These are phyloP conservation scores for Pseudoneurospora amorphoporcata DNA, from an alignment of 495 filamentous ascomycete genomes.

Conservation along the genomic window DNA sequence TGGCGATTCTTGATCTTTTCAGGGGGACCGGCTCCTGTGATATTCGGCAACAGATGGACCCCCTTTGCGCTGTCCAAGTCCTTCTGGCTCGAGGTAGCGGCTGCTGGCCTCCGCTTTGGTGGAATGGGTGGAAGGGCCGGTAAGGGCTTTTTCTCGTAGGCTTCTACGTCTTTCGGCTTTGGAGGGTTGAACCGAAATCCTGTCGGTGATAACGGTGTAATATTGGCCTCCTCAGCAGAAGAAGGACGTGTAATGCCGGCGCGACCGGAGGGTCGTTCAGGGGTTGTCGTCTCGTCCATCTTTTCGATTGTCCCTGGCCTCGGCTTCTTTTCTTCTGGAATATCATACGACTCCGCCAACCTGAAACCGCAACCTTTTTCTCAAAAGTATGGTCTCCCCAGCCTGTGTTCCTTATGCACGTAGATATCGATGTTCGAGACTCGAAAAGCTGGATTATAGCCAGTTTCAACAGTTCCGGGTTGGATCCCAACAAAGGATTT, in stretches of 20 bases:
- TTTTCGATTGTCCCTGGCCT: background rate
- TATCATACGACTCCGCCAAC: background rate
- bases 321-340: background rate
- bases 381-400: background rate
- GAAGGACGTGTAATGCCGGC: background rate
- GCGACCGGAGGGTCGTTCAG: background rate
- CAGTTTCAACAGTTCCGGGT: background rate
- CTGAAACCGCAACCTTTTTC: background rate
- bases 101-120: slow-evolving; percentile 2
- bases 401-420: background rate
- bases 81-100: slow-evolving; percentile 14
- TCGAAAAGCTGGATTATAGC: background rate
- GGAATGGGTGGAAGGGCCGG: slow-evolving; percentile 16
- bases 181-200: slow-evolving; percentile 1
- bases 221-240: background rate
- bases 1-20: background rate
- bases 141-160: slow-evolving; percentile 15
- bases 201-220: background rate
- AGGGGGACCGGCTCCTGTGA: background rate
- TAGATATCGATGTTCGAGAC: background rate
- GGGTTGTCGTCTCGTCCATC: background rate
- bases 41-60: slow-evolving; percentile 9
- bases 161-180: slow-evolving; percentile 8
- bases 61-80: slow-evolving; percentile 8
- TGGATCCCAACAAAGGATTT: background rate